These are phyloP conservation scores for Salix caprea DNA, from an alignment of 345 rosid species.

Conservation along the genomic window DNA sequence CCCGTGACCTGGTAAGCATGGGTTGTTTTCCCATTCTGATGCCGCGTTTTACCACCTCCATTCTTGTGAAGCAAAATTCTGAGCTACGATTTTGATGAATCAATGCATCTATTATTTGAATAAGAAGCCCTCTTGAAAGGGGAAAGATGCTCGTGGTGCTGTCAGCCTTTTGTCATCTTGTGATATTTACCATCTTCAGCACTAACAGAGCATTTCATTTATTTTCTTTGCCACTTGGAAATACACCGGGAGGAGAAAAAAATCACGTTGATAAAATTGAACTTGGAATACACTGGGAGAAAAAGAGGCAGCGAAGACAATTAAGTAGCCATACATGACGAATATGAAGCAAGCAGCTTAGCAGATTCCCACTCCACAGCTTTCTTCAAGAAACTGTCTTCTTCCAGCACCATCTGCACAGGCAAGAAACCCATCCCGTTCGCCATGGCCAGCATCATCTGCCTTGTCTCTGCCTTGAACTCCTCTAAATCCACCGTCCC, in stretches of 20 bases:
- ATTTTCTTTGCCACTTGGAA: background rate
- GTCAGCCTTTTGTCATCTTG: too few species aligned
- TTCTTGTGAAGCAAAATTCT: background rate
- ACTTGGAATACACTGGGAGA: background rate
- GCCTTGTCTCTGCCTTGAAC: constrained; percentile 43
- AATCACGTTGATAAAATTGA: background rate
- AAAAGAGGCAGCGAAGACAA: background rate
- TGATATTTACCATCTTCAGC: background rate
- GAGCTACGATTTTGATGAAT: background rate
- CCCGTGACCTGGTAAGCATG: background rate
- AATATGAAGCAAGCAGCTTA: background rate
- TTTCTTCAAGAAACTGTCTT: constrained; percentile 40
- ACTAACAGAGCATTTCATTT: background rate
- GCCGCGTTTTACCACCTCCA: background rate
- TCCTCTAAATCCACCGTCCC: constrained; percentile 40
- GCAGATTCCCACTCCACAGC: constrained; percentile 43
- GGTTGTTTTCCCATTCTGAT: background rate
- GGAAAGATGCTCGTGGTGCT: too few species aligned
- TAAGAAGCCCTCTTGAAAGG: too few species aligned
- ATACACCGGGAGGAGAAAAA: background rate
- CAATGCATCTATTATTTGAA: too few species aligned
- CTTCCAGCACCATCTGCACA: constrained; percentile 45
- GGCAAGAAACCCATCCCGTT: constrained; percentile 48
- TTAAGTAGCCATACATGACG: background rate
- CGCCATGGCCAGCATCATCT: constrained; percentile 48